Percentiles rank a stretch among this genome's conserved stretches.
phyloP scores from a whole-genome alignment of 305 asterid genomes.

The Salvia sclarea region DNA sequence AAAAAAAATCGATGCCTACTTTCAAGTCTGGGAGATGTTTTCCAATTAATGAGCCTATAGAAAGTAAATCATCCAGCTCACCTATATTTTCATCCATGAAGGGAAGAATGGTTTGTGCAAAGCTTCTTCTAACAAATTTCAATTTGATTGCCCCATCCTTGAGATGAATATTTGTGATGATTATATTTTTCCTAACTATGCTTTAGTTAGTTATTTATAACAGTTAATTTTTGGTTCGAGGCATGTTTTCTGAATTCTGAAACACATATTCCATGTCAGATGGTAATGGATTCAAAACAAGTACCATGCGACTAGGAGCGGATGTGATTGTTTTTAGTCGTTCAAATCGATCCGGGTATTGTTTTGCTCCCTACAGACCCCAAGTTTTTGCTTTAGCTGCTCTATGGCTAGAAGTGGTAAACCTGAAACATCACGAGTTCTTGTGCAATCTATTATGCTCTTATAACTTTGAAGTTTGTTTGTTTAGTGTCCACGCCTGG shows the following conservation, averaged over 20 bases:
- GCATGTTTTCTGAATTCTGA: slow-evolving; percentile 28
- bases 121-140: slow-evolving; percentile 17
- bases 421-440: slow-evolving; percentile 4
- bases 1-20: slow-evolving; percentile 1
- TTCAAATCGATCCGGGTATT: slow-evolving; percentile 66
- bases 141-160: slow-evolving; percentile 10
- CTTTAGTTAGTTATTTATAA: slow-evolving; percentile 13
- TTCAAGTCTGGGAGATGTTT: slow-evolving; percentile 16
- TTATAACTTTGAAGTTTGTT: not conserved
- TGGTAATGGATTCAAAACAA: slow-evolving; percentile 99
- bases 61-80: slow-evolving; percentile 14
- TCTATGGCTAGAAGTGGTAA: not conserved
- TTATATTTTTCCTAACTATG: slow-evolving; percentile 8
- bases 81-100: not conserved
- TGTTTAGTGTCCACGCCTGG: not conserved
- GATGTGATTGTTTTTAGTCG: slow-evolving; percentile 92
- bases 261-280: slow-evolving; percentile 51
- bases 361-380: slow-evolving; percentile 25
- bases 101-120: slow-evolving; percentile 16
- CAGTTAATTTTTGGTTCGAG: not conserved
- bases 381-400: slow-evolving; percentile 23
- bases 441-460: slow-evolving; percentile 15
- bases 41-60: slow-evolving; percentile 10
- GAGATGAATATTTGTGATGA: not conserved
- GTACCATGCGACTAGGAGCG: slow-evolving; percentile 98